Evolutionary conservation across 176 grass and related monocot genomes (phyloP), one percentile per base, ranked within the genome.

Genomic region (Avena atlantica): DNA sequence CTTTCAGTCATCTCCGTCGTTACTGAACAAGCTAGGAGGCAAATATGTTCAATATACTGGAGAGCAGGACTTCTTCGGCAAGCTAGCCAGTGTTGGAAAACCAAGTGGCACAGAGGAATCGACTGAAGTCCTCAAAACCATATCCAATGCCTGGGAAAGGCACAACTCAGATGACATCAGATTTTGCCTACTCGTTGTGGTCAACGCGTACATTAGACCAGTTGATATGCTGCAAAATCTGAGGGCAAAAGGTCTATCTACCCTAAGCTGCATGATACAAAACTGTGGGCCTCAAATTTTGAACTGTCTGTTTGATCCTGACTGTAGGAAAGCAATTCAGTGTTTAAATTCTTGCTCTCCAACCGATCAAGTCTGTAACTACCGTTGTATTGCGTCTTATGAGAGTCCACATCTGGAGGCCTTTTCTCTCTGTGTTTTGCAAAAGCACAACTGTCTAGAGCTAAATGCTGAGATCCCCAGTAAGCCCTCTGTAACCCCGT

Each of bases 131-230:
- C 81, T 95, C 74, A 91, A 94, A 81, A 92, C 92, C 50, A 81
- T 94, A 79, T 92, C 88, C 59, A 91, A 91, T 81, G 93, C 96
- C 24, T 98, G 93, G 96, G 93, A 94, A 88, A 94, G 96, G 81
- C 90, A 94, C 76, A 94, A 98, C 89, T 92, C 96, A 73, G 96
- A 98, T 83, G 96, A 96, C 81, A 98, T 98, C 83, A 95, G 93
- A 27, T 94, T 94, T 83, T 98, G 92, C 83, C 88, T 98, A 40
- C 91, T 98, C 58, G 87, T 98, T 52, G 87, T 94, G 17, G 78
- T 94, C 84, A 98, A 96, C 81, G 89, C 93, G 2, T 93, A 95
- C 86, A 93, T 98, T 48, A 92, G 83, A 49, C 96, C 96, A 42
- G 86, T 98, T 84, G 60, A 74, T 60, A 57, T 92, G 74, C 90